Base-by-base conservation (phyloP, 805 yeast genomes). In the Schwanniomyces occidentalis region DNA sequence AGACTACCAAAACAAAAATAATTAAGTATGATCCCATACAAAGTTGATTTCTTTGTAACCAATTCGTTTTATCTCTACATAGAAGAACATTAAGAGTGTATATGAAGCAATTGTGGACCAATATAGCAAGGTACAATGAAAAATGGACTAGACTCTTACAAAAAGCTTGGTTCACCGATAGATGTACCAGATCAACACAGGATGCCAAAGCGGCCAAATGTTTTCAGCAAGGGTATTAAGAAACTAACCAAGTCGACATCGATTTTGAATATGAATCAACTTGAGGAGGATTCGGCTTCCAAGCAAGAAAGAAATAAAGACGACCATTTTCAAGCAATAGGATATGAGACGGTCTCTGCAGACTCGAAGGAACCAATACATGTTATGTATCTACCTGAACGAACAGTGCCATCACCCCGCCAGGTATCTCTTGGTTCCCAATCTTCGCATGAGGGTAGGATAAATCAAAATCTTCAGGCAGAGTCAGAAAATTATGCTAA, bases 301-400 rank as follows among this genome's bases (percentile, higher is more conserved):
- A 21, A 24, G 23, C 9, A 10, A 17, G 31, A 21, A 18, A 20
- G 20, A 17, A 12, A 18, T 27, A 27, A 24, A 5, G 25, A 30
- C 4, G 33, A 27, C 9, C 24, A 26, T 16, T 65, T 65, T 44
- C 69, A 61, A 27, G 66, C 72, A 12, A 55, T 66, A 16, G 58
- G 65, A 19, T 64, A 64, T 35, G 61, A 59, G n/a, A 38, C 50
- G n/a, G 52, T 51, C 16, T 38, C 54, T 8, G 14, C 47, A 5
- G 46, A 42, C 22, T 30, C 52, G 4, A 45, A 45, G 14, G 66
- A 56, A 24, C 69, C 67, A 4, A 51, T 60, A 12, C 59, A 49
- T 25, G 66, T 61, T 13, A 48, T 40, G 47, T 48, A 51, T 32
- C 36, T 58, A 6, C 65, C 64, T n/a, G 46, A 42, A 12, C 29